Conservation (phyloP, 345 rosid genomes). For the Citrus inodora region DNA sequence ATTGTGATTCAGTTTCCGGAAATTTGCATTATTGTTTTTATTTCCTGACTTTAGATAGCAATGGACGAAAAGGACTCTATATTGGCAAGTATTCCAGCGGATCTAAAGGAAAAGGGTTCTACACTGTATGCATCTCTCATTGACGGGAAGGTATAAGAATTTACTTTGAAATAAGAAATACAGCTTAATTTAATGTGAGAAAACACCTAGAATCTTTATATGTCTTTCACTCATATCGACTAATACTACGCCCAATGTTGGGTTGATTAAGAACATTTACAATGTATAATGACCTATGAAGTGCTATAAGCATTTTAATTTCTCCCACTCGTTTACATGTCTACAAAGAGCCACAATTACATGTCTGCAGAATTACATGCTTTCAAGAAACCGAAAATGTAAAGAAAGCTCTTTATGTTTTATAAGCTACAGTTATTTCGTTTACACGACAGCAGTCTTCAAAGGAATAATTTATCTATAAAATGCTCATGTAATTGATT, state of each 20-base stretch:
- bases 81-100: slow-evolving; percentile 69
- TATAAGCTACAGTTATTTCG: neutral
- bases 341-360: neutral
- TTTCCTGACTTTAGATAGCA: slow-evolving; percentile 54
- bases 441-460: neutral
- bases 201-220: neutral
- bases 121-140: slow-evolving; percentile 57
- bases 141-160: slow-evolving; percentile 65
- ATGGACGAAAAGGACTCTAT: slow-evolving; percentile 67
- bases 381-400: neutral
- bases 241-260: neutral
- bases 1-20: neutral
- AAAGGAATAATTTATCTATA: slow-evolving; percentile 6
- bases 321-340: neutral
- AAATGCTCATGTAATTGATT: neutral
- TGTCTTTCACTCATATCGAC: neutral
- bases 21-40: neutral
- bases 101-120: slow-evolving; percentile 70
- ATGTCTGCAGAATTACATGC: neutral
- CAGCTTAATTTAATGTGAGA: slow-evolving; percentile 3
- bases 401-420: neutral
- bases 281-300: neutral
- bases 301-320: neutral
- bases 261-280: neutral
- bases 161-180: slow-evolving; percentile 7